A percentile compares a stretch with the other conserved stretches of the same genome.
These are phyloP conservation scores for Lumnitzera racemosa DNA, from an alignment of 345 rosid genomes.

Conservation along the genomic window DNA sequence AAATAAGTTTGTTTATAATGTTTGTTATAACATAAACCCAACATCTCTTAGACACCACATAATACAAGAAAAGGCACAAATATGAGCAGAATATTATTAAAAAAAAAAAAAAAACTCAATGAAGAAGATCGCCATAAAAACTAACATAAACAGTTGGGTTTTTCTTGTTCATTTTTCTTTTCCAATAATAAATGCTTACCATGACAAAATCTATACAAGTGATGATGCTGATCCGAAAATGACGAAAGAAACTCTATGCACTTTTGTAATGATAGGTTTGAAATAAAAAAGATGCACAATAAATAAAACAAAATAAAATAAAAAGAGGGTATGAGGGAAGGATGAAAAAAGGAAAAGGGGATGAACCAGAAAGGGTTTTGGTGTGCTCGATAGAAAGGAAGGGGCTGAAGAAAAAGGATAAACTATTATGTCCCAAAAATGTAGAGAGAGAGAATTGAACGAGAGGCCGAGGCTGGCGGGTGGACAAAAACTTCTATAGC, in stretches of 20 bases:
- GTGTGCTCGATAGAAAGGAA: background rate
- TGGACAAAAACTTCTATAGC: background rate
- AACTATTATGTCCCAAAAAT: background rate
- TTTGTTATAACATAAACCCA: background rate
- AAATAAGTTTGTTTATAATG: too few species aligned
- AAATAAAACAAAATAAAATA: too few species aligned
- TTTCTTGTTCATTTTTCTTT: background rate
- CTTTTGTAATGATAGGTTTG: too few species aligned
- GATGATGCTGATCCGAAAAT: too few species aligned
- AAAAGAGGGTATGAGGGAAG: too few species aligned
- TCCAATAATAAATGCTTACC: background rate
- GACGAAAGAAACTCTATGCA: too few species aligned
- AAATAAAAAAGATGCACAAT: too few species aligned
- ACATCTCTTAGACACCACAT: conserved; percentile 1
- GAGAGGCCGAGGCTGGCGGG: background rate
- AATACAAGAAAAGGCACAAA: background rate
- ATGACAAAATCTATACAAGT: too few species aligned
- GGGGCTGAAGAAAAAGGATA: background rate
- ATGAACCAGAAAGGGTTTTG: background rate
- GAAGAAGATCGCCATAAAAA: too few species aligned
- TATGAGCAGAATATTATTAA: background rate
- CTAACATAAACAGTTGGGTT: background rate
- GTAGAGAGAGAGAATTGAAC: background rate
- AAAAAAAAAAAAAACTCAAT: background rate
- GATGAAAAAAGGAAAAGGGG: background rate